Conservation (phyloP, 2,329 filamentous ascomycete species). For the Cladosporium cucumerinum region DNA sequence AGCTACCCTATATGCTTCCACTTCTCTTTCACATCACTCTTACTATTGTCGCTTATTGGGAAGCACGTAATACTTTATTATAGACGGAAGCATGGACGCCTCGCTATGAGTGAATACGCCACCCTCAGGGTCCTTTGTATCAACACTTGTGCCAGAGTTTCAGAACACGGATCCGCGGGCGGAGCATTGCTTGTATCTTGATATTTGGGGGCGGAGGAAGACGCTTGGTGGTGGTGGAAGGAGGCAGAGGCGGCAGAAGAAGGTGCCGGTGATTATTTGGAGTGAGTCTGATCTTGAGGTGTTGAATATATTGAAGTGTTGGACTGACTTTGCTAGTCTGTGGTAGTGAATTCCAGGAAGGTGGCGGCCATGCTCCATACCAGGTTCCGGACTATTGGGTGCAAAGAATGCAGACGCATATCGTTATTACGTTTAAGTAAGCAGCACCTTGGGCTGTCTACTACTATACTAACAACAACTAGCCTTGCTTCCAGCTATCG, state of each 20-base stretch:
- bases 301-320: not conserved
- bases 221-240: constrained; percentile 13
- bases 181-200: constrained; percentile 46
- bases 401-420: constrained; percentile 38
- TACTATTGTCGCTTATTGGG: too few relatives aligned
- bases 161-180: constrained; percentile 19
- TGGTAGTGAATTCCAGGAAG: constrained; percentile 43
- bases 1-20: too few relatives aligned
- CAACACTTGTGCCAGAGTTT: constrained; percentile 17
- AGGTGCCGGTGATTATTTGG: constrained; percentile 8
- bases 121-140: too few relatives aligned
- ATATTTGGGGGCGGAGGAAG: constrained; percentile 41
- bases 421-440: constrained; percentile 39
- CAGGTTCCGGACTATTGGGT: constrained; percentile 44
- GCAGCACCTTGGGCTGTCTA: not conserved
- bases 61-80: too few relatives aligned
- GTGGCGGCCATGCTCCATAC: constrained; percentile 43
- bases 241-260: not conserved
- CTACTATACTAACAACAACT: not conserved
- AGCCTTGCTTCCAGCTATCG: constrained; percentile 17
- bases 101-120: too few relatives aligned
- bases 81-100: too few relatives aligned
- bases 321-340: constrained; percentile 40
- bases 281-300: not conserved
- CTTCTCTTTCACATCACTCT: too few relatives aligned